These are phyloP conservation scores for Plasmodium adleri DNA, from an alignment of 169 alveolate species.

Conservation along the genomic window DNA sequence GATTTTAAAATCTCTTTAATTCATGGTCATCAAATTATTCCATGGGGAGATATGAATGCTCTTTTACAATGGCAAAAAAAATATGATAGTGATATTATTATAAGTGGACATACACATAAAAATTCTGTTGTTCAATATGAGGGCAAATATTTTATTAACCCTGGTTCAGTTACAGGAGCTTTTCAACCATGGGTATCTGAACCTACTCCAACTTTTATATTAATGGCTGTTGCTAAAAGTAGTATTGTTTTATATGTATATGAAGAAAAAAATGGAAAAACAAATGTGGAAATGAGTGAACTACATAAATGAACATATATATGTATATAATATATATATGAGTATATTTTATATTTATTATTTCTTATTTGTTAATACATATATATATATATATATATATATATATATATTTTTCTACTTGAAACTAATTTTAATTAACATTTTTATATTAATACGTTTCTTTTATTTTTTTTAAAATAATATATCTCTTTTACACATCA, in stretches of 20 bases:
- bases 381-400: too few relatives aligned
- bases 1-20: slow-evolving; percentile 93
- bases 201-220: slow-evolving; percentile 85
- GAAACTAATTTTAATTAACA: too few relatives aligned
- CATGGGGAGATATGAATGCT: slow-evolving; percentile 95
- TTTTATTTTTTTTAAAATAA: too few relatives aligned
- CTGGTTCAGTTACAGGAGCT: slow-evolving; percentile 96
- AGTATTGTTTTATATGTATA: slow-evolving; percentile 84
- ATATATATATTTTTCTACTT: too few relatives aligned
- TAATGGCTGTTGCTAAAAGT: slow-evolving; percentile 85
- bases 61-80: slow-evolving; percentile 88
- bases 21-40: slow-evolving; percentile 95
- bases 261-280: slow-evolving; percentile 87
- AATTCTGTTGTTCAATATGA: slow-evolving; percentile 86
- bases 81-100: slow-evolving; percentile 91
- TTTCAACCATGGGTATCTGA: slow-evolving; percentile 90
- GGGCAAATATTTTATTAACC: slow-evolving; percentile 94
- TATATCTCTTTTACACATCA: too few relatives aligned
- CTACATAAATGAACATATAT: slow-evolving; percentile 64
- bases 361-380: too few relatives aligned
- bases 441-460: too few relatives aligned
- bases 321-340: too few relatives aligned
- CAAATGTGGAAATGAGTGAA: slow-evolving; percentile 87
- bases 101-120: slow-evolving; percentile 94
- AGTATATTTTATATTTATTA: too few relatives aligned